Conservation (phyloP, 2,329 filamentous ascomycete species). For the Pseudocercospora ulei region DNA sequence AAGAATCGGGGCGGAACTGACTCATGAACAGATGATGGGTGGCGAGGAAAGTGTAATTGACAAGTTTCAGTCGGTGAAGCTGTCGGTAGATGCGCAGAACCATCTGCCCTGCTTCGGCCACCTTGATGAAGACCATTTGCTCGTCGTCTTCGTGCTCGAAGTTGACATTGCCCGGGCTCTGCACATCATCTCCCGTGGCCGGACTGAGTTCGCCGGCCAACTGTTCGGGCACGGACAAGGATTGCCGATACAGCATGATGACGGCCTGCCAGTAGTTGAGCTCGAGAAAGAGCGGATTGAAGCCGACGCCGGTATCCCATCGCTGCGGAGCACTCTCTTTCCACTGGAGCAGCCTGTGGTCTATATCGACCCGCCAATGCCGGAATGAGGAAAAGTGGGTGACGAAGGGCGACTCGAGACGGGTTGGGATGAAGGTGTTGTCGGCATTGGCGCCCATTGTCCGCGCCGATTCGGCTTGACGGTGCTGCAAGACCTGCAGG, state of each 20-base stretch:
- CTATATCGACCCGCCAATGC: constrained; percentile 80
- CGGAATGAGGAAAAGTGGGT: constrained; percentile 75
- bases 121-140: constrained; percentile 84
- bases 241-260: constrained; percentile 90
- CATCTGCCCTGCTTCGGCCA: constrained; percentile 88
- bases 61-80: constrained; percentile 73
- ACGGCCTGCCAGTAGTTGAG: constrained; percentile 97
- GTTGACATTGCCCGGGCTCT: constrained; percentile 46
- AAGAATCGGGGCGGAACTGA: too few relatives aligned
- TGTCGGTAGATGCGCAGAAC: constrained; percentile 85
- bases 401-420: constrained; percentile 75
- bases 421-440: constrained; percentile 66
- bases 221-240: constrained; percentile 65
- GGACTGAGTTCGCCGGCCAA: constrained; percentile 66
- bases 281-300: constrained; percentile 81
- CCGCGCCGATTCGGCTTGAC: constrained; percentile 72
- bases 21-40: constrained; percentile 98
- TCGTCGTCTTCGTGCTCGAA: constrained; percentile 67
- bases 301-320: constrained; percentile 72
- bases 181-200: constrained; percentile 47
- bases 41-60: constrained; percentile 92
- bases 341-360: constrained; percentile 74
- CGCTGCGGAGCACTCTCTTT: constrained; percentile 70
- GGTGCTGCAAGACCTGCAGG: constrained; percentile 82
- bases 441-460: constrained; percentile 53